Base-by-base conservation (phyloP, 495 filamentous ascomycete species). In the Aspergillus steynii region DNA sequence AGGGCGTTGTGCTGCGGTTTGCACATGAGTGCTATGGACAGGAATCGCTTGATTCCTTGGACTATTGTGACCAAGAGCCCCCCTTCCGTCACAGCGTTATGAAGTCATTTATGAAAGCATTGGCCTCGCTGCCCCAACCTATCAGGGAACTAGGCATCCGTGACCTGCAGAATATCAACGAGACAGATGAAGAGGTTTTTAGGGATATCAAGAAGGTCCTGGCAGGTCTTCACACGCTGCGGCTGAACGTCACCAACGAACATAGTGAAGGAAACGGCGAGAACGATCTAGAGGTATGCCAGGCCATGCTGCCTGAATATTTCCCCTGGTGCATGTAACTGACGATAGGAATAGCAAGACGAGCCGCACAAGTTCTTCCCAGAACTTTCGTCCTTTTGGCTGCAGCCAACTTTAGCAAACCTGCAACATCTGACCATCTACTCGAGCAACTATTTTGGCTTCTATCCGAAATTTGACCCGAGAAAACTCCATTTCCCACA, bases 351-450 rank as follows among this genome's bases (percentile, higher is more conserved):
- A 49, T 20, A 58, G 55, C 14, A 55, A 29, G 8, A 29, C 32
- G 62, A 64, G 49, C 51, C 62, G 4, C 55, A 61, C 12, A 49
- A 53, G 7, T 65, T 67, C 52, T 65, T 61, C 55, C 49, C 20
- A 48, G 28, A 52, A 8, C 46, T 67, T 7, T 49, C 63, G 12
- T 54, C 61, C 31, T 56, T 60, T 49, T 73, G 68, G 71, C 64
- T 73, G 27, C 58, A 62, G n/a, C 71, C 71, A 4, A 45, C 65
- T 3, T 32, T 60, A 27, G 29, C 51, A 14, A 68, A 58, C 15
- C 65, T 74, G 5, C 37, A 63, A 29, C 65, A 69, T 29, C 69
- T 74, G 6, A 64, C 67, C 26, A 59, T 74, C 29, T 68, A 63
- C 45, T 66, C 62, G 31, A 52, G 34, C 45, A 48, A 61, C 20